Conservation (phyloP, 176 grass and related monocot genomes). For the Oryza coarctata region DNA sequence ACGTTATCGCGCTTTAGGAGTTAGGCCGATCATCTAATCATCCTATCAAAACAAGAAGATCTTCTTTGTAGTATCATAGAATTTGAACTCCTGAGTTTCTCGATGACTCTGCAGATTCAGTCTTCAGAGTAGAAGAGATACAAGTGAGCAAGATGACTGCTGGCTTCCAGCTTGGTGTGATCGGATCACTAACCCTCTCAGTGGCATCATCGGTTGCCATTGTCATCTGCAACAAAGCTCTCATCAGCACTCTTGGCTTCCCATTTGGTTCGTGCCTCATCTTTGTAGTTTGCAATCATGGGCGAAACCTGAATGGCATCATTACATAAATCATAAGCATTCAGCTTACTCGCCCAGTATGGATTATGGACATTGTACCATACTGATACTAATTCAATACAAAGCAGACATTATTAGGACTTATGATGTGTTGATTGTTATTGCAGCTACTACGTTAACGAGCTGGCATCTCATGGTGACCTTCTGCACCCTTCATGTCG, state of each 20-base stretch:
- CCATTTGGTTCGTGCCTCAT: conserved; percentile 38
- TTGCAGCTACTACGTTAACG: conserved; percentile 81
- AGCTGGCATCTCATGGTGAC: conserved; percentile 97
- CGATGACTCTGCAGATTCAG: conserved; percentile 3
- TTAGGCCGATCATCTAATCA: neutral
- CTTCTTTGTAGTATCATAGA: neutral
- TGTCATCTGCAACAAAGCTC: conserved; percentile 69
- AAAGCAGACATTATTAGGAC: neutral
- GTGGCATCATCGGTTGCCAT: conserved; percentile 59
- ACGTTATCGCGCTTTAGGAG: neutral
- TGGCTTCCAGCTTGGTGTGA: conserved; percentile 50
- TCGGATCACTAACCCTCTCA: conserved; percentile 51
- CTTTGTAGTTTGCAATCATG: neutral
- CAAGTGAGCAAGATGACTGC: conserved; percentile 40
- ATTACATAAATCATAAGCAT: neutral
- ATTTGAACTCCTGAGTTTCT: neutral
- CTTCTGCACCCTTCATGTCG: conserved; percentile 80
- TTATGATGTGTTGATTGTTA: neutral
- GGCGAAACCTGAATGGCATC: neutral
- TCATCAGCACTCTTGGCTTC: conserved; percentile 59
- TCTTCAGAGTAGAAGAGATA: neutral
- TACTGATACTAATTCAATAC: neutral
- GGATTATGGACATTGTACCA: neutral
- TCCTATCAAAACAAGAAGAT: neutral
- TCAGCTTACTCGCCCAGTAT: neutral